Conservation (phyloP, 2,329 filamentous ascomycete genomes). For the Fusarium abutilonis region DNA sequence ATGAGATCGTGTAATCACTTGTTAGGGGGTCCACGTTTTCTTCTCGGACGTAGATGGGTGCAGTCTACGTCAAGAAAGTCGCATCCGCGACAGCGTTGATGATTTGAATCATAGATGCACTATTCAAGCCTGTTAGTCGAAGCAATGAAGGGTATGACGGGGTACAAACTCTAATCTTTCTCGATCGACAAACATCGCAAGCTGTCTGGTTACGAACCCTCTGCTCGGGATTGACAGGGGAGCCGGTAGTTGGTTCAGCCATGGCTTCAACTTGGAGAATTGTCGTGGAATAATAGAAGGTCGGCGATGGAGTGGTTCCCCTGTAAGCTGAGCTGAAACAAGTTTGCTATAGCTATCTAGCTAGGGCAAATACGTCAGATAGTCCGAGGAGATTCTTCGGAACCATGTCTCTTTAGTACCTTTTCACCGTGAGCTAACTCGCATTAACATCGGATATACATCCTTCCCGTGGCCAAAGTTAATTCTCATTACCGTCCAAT, state of each 20-base stretch:
- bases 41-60: slow-evolving; percentile 34
- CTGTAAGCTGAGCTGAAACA: no score
- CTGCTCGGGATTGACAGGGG: background rate
- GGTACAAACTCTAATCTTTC: slow-evolving; percentile 35
- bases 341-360: no score
- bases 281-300: no score
- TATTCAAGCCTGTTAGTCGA: slow-evolving; percentile 6
- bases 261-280: background rate
- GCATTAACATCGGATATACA: slow-evolving; percentile 42
- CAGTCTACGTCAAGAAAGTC: slow-evolving; percentile 32
- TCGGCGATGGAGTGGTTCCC: no score
- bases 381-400: no score
- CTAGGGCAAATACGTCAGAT: no score
- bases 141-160: background rate
- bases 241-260: background rate
- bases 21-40: slow-evolving; percentile 41
- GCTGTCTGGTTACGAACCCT: slow-evolving; percentile 35
- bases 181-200: slow-evolving; percentile 40
- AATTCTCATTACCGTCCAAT: background rate
- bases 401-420: no score
- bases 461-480: no score
- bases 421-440: background rate
- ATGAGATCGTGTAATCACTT: slow-evolving; percentile 1
- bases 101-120: slow-evolving; percentile 30
- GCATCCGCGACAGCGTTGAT: slow-evolving; percentile 32